These are phyloP conservation scores for Aspergillus hiratsukae DNA, from an alignment of 2,329 filamentous ascomycete genomes.

Conservation along the genomic window DNA sequence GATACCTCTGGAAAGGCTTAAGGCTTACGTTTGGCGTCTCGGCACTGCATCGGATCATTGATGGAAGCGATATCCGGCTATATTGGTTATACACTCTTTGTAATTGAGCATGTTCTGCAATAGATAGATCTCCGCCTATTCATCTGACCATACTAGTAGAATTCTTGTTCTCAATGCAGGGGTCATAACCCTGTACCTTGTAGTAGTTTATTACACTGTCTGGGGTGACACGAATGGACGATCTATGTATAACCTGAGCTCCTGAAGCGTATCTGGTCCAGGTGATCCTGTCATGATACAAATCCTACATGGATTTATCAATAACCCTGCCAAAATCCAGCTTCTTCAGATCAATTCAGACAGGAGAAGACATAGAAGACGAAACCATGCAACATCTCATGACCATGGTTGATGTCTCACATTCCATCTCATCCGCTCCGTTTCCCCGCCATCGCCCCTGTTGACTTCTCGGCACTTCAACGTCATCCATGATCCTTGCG, in stretches of 20 bases:
- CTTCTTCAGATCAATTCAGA: not conserved
- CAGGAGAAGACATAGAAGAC: not conserved
- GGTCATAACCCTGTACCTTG: not conserved
- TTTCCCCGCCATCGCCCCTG: not conserved
- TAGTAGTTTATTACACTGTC: too few relatives aligned
- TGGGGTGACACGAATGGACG: not conserved
- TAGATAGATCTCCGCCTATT: not conserved
- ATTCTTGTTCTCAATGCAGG: not conserved
- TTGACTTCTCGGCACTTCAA: slow-evolving; percentile 2
- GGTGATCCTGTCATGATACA: not conserved
- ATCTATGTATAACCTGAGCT: not conserved
- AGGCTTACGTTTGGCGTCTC: not conserved
- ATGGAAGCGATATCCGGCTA: not conserved
- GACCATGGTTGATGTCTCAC: not conserved
- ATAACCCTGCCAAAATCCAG: not conserved
- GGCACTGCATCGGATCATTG: not conserved
- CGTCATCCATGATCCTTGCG: slow-evolving; percentile 18
- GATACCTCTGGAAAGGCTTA: not conserved
- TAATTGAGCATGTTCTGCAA: not conserved
- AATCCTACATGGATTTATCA: not conserved
- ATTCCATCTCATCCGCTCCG: not conserved
- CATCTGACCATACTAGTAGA: not conserved
- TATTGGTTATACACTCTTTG: not conserved
- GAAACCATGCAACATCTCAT: not conserved
- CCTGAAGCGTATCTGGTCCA: not conserved